phyloP scores from a whole-genome alignment of 306 rosid genomes.

The Prunus mira region DNA sequence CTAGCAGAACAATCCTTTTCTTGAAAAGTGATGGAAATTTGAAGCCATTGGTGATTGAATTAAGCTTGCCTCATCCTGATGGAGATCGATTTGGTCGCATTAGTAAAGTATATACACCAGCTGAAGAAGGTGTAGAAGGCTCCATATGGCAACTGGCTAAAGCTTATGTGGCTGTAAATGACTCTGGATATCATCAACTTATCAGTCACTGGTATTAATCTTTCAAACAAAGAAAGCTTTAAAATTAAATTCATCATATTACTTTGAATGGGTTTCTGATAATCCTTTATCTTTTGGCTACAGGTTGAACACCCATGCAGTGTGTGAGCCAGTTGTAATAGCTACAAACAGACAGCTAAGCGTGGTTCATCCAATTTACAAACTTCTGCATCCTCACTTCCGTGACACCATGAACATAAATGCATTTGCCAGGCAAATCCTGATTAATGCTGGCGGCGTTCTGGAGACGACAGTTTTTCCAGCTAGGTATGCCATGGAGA shows the following conservation, averaged over 20 bases:
- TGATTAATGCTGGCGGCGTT: slow-evolving; percentile 45
- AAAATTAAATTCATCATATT: neutral
- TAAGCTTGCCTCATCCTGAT: slow-evolving; percentile 51
- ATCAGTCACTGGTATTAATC: slow-evolving; percentile 59
- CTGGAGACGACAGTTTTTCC: slow-evolving; percentile 47
- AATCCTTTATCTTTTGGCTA: neutral
- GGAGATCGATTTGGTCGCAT: slow-evolving; percentile 50
- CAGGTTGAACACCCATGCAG: slow-evolving; percentile 85
- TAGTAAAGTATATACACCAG: slow-evolving; percentile 49
- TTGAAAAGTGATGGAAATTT: slow-evolving; percentile 64
- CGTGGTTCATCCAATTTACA: slow-evolving; percentile 43
- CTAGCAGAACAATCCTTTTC: slow-evolving; percentile 57
- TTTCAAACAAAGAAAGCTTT: neutral
- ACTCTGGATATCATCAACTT: slow-evolving; percentile 68
- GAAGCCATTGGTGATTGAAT: slow-evolving; percentile 69
- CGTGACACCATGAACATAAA: slow-evolving; percentile 57
- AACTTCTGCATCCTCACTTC: slow-evolving; percentile 52
- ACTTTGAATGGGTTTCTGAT: neutral
- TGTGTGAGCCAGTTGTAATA: slow-evolving; percentile 62
- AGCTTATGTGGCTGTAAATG: slow-evolving; percentile 67
- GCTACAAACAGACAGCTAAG: slow-evolving; percentile 53
- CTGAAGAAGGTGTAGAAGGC: slow-evolving; percentile 51
- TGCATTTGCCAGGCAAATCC: slow-evolving; percentile 45
- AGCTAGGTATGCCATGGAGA: slow-evolving; percentile 42
- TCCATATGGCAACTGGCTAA: slow-evolving; percentile 67